phyloP scores from a whole-genome alignment of 2,329 filamentous ascomycete species.

The Aureobasidium sp. region DNA sequence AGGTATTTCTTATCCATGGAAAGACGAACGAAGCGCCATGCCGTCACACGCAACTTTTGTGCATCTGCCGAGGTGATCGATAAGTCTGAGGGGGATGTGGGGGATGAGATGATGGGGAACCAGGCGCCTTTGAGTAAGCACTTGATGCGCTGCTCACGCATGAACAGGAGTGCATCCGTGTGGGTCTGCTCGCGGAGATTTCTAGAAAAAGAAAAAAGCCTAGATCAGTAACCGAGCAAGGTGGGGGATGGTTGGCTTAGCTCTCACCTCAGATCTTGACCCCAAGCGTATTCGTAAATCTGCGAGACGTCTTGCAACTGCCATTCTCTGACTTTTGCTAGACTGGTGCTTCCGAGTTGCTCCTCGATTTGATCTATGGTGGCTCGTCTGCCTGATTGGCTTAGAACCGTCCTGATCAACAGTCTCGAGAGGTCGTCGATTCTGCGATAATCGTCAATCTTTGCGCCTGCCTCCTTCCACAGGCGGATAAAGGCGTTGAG shows the following conservation, averaged over 20 bases:
- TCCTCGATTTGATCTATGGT: constrained; percentile 84
- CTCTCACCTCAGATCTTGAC: constrained; percentile 61
- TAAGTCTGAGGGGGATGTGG: constrained; percentile 25
- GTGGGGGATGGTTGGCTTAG: background rate
- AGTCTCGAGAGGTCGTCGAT: constrained; percentile 86
- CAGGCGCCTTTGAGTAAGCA: constrained; percentile 83
- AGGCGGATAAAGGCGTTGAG: constrained; percentile 81
- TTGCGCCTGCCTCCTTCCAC: constrained; percentile 84
- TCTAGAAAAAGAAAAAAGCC: constrained; percentile 20
- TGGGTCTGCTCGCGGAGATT: constrained; percentile 88
- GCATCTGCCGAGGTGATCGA: constrained; percentile 32
- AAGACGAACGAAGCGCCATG: constrained; percentile 77
- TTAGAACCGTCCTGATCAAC: constrained; percentile 79
- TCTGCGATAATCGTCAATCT: constrained; percentile 83
- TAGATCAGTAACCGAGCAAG: background rate
- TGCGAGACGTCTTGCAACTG: constrained; percentile 91
- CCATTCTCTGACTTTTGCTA: constrained; percentile 65
- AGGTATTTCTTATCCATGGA: constrained; percentile 86
- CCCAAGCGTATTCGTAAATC: constrained; percentile 92
- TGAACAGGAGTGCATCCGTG: constrained; percentile 86
- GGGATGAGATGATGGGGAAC: constrained; percentile 57
- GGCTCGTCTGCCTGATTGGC: constrained; percentile 69
- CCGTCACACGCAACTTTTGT: constrained; percentile 33
- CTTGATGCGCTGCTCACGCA: constrained; percentile 91
- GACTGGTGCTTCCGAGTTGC: constrained; percentile 76